Conservation (phyloP, 1,284 basidiomycete genomes). For the Boletus subluridellus region DNA sequence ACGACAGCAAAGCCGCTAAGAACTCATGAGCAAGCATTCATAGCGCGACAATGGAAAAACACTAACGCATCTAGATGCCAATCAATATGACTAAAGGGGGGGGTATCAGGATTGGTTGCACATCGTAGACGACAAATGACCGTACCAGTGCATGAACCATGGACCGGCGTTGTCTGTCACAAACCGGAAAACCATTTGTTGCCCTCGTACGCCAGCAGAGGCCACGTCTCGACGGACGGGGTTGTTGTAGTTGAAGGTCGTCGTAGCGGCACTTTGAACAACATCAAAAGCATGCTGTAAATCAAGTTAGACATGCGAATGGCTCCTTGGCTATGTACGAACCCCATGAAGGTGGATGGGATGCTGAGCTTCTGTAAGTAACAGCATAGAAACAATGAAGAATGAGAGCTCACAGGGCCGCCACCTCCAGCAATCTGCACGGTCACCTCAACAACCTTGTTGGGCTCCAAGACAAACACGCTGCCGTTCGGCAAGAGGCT, state of each 20-base stretch:
- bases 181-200: no score
- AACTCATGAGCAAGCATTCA: background rate
- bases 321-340: slow-evolving; percentile 16
- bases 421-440: slow-evolving; percentile 15
- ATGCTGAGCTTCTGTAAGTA: slow-evolving; percentile 25
- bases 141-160: slow-evolving; percentile 11
- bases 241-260: slow-evolving; percentile 38
- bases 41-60: background rate
- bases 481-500: slow-evolving; percentile 30
- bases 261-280: slow-evolving; percentile 28
- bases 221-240: no score
- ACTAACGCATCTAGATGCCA: slow-evolving; percentile 43
- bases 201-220: no score
- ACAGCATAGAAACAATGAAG: background rate
- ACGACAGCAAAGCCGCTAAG: background rate
- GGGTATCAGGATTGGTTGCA: background rate
- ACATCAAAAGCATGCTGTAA: slow-evolving; percentile 37
- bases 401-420: slow-evolving; percentile 19
- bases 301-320: slow-evolving; percentile 4
- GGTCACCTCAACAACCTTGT: slow-evolving; percentile 36
- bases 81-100: slow-evolving; percentile 40
- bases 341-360: slow-evolving; percentile 45
- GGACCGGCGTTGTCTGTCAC: no score
- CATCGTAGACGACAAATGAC: background rate
- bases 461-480: slow-evolving; percentile 30